phyloP scores from a whole-genome alignment of 179 eudicot genomes.

The Spergularia azorica region DNA sequence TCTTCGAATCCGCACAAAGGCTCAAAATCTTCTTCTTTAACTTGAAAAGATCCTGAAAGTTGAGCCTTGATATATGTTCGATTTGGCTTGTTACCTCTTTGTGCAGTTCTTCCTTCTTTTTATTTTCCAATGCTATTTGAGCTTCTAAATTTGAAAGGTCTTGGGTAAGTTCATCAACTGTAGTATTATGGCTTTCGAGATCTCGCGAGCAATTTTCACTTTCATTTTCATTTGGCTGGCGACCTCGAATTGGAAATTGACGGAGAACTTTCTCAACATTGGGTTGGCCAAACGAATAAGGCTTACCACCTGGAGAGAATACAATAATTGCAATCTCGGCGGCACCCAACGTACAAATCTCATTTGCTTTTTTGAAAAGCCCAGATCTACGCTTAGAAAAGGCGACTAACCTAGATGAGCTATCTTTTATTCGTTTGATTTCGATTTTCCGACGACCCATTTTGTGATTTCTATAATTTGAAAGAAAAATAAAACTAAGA shows the following conservation, averaged over 20 bases:
- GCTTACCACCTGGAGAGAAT: slow-evolving; percentile 36
- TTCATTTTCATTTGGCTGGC: not conserved
- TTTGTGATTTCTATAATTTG: not conserved
- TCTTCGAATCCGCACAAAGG: not conserved
- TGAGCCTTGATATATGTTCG: not conserved
- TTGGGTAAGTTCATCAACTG: slow-evolving; percentile 8
- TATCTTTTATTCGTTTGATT: slow-evolving; percentile 27
- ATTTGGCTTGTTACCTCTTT: not conserved
- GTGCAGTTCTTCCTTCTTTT: not conserved
- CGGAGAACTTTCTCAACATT: slow-evolving; percentile 25
- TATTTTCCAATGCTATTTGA: slow-evolving; percentile 10
- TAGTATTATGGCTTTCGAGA: slow-evolving; percentile 3
- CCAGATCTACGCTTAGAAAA: slow-evolving; percentile 33
- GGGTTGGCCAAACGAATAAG: slow-evolving; percentile 35
- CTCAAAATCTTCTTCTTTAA: slow-evolving; percentile 18
- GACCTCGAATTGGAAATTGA: slow-evolving; percentile 9
- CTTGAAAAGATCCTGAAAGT: not conserved
- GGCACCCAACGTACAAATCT: slow-evolving; percentile 29
- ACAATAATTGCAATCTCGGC: slow-evolving; percentile 28
- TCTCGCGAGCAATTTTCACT: not conserved
- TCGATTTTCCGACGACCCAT: slow-evolving; percentile 35
- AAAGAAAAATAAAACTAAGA: no score
- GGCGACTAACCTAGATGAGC: slow-evolving; percentile 30
- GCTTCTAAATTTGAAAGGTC: slow-evolving; percentile 18
- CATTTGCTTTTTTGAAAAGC: slow-evolving; percentile 36